Evolutionary conservation across 176 grass and related monocot genomes (phyloP).

Genomic region (Bothriochloa decipiens): DNA sequence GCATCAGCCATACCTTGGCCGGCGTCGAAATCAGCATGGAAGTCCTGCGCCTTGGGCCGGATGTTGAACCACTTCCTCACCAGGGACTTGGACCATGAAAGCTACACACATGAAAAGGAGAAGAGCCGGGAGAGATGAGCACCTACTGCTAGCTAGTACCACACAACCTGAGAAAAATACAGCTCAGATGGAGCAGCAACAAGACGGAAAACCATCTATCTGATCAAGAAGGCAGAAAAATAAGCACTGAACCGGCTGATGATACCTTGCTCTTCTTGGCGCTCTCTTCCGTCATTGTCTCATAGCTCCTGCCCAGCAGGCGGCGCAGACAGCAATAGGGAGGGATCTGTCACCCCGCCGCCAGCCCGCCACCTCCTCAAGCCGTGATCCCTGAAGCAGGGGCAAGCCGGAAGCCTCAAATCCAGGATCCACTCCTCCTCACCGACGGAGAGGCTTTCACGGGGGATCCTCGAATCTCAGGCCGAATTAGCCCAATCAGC

Average conservation of each 20-base stretch:
- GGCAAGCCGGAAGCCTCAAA: slow-evolving; percentile 31
- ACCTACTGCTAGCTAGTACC: slow-evolving; percentile 31
- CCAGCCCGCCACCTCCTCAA: not conserved
- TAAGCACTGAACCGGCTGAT: not conserved
- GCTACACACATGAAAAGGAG: slow-evolving; percentile 45
- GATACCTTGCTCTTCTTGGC: slow-evolving; percentile 79
- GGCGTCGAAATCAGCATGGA: slow-evolving; percentile 71
- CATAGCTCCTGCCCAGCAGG: slow-evolving; percentile 48
- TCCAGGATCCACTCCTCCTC: slow-evolving; percentile 25
- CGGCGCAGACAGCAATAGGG: slow-evolving; percentile 27
- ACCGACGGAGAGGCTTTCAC: not conserved
- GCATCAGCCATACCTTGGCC: slow-evolving; percentile 57
- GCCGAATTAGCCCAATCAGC: slow-evolving; percentile 21
- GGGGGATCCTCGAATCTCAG: slow-evolving; percentile 17
- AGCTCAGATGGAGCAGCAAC: slow-evolving; percentile 20
- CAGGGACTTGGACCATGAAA: slow-evolving; percentile 91
- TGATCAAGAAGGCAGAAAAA: too few species aligned
- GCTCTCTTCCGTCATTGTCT: slow-evolving; percentile 79
- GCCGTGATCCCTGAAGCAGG: not conserved
- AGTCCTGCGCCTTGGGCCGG: slow-evolving; percentile 68
- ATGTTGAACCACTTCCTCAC: slow-evolving; percentile 91
- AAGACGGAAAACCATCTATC: too few species aligned
- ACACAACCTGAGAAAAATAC: slow-evolving; percentile 30
- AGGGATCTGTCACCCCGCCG: slow-evolving; percentile 29
- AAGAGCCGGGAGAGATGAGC: too few species aligned